phyloP scores from a whole-genome alignment of 495 filamentous ascomycete species.

The Aspergillus kassunensis region DNA sequence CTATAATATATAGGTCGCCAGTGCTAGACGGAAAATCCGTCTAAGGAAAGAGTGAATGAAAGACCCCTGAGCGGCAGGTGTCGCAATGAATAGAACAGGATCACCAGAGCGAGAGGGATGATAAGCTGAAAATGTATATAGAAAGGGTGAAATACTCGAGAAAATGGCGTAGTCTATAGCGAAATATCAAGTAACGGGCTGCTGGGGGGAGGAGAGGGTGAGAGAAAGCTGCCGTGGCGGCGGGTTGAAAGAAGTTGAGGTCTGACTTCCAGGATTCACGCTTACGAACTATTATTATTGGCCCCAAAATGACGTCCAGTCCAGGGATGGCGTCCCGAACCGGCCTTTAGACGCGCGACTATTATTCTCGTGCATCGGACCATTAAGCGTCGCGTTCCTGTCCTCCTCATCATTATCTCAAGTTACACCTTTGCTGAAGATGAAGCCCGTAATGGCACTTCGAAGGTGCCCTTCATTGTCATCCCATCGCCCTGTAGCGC shows the following conservation, averaged over 20 bases:
- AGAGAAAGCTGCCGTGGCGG: conserved; percentile 8
- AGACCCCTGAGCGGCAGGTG: conserved; percentile 3
- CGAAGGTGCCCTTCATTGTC: conserved; percentile 19
- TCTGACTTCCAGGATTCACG: conserved; percentile 13
- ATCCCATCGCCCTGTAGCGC: conserved; percentile 18
- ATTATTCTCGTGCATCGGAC: conserved; percentile 10
- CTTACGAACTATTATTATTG: conserved; percentile 4
- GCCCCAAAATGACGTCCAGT: conserved; percentile 23
- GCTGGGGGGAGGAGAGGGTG: not conserved
- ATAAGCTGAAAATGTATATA: conserved; percentile 9
- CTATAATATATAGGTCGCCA: conserved; percentile 4
- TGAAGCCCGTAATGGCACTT: conserved; percentile 11
- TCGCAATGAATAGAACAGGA: conserved; percentile 13
- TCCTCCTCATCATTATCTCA: not conserved
- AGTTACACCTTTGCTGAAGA: not conserved
- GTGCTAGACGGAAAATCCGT: not conserved
- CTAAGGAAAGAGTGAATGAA: not conserved
- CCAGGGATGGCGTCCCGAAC: conserved; percentile 20
- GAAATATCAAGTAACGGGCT: not conserved
- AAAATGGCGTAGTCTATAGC: not conserved
- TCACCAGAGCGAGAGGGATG: not conserved
- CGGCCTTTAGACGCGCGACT: conserved; percentile 22
- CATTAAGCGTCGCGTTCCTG: conserved; percentile 10
- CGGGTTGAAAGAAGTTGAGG: conserved; percentile 14
- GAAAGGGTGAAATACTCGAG: not conserved